These are phyloP conservation scores for Leccinum holopus DNA, from an alignment of 1,284 basidiomycete genomes.

Conservation along the genomic window DNA sequence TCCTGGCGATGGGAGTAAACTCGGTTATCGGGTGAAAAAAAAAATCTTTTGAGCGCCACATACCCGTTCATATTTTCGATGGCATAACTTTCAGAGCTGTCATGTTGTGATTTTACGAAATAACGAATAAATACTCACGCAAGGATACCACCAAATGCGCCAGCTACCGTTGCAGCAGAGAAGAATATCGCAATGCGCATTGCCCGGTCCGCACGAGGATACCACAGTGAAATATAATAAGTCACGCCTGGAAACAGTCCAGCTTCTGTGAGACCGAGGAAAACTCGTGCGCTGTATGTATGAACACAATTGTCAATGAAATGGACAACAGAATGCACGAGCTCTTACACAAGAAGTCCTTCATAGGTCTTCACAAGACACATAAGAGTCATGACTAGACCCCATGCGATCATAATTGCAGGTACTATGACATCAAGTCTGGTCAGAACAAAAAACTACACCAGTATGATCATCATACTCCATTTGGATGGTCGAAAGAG, in stretches of 20 bases:
- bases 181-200: constrained; percentile 57
- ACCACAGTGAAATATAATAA: constrained; percentile 58
- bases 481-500: constrained; percentile 47
- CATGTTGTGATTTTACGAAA: not conserved
- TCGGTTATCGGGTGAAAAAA: not conserved
- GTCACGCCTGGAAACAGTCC: constrained; percentile 55
- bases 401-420: constrained; percentile 51
- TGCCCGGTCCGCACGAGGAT: constrained; percentile 50
- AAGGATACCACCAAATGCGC: constrained; percentile 43
- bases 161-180: constrained; percentile 55
- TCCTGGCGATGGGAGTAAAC: constrained; percentile 17
- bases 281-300: constrained; percentile 42
- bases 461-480: constrained; percentile 34
- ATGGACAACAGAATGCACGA: not conserved
- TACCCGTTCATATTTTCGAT: constrained; percentile 41
- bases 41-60: constrained; percentile 3
- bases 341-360: constrained; percentile 30
- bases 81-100: constrained; percentile 24
- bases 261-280: constrained; percentile 56
- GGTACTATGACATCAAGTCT: constrained; percentile 36
- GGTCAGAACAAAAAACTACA: constrained; percentile 3
- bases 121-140: constrained; percentile 24
- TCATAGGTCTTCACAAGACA: constrained; percentile 37
- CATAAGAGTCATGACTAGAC: constrained; percentile 44
- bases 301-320: constrained; percentile 4